Conservation (phyloP, 1,284 basidiomycete genomes). For the Papiliotrema terrestris region DNA sequence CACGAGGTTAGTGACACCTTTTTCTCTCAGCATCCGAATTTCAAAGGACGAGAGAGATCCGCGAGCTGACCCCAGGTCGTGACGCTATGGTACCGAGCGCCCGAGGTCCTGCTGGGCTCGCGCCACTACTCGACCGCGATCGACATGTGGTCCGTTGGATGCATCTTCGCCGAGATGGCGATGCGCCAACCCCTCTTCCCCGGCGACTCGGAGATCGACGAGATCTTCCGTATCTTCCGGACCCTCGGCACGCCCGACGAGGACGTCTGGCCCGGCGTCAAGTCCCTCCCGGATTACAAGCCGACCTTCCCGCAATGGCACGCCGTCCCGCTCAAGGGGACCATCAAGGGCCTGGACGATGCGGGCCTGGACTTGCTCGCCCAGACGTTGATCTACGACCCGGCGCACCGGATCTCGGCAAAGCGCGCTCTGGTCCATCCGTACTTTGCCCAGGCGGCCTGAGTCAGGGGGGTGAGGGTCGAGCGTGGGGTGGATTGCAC, state of each 20-base stretch:
- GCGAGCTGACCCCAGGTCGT: conserved; percentile 70
- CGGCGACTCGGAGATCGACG: conserved; percentile 98
- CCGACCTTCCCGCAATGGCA: conserved; percentile 92
- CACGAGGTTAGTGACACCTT: conserved; percentile 65
- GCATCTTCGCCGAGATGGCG: conserved; percentile 95
- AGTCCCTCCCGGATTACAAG: conserved; percentile 90
- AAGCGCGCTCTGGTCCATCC: conserved; percentile 13
- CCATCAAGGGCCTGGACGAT: conserved; percentile 67
- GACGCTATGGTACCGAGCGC: conserved; percentile 98
- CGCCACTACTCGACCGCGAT: conserved; percentile 98
- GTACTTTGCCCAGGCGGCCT: conserved; percentile 10
- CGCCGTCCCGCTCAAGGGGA: conserved; percentile 58
- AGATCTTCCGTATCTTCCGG: conserved; percentile 99
- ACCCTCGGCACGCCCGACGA: conserved; percentile 94
- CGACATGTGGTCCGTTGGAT: conserved; percentile 98
- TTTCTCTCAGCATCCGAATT: conserved; percentile 8
- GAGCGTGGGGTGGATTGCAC: background rate
- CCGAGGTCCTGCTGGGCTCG: conserved; percentile 94
- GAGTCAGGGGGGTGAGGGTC: background rate
- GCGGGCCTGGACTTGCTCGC: conserved; percentile 73
- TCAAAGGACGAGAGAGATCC: no score
- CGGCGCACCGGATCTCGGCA: conserved; percentile 80
- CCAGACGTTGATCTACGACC: conserved; percentile 86
- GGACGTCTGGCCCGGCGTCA: conserved; percentile 87
- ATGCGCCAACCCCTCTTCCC: conserved; percentile 83